These are phyloP conservation scores for Lizonia empirigonia DNA, from an alignment of 2,329 filamentous ascomycete genomes.

Conservation along the genomic window DNA sequence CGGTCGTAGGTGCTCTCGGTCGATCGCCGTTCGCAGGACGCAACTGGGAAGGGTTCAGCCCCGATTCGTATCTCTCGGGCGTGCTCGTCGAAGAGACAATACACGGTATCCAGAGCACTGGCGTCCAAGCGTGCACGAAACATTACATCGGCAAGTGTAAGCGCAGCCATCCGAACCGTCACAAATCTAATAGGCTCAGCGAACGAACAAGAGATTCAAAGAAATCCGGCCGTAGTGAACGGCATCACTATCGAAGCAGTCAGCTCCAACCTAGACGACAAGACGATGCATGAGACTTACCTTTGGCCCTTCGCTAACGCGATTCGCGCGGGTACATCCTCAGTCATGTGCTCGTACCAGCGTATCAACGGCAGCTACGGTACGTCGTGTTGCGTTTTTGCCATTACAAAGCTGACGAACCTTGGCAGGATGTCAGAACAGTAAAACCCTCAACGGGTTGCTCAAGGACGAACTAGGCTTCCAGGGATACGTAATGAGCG, in stretches of 20 bases:
- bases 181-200: conserved; percentile 59
- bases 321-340: conserved; percentile 61
- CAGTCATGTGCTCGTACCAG: conserved; percentile 64
- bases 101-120: conserved; percentile 7
- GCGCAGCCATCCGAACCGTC: not conserved
- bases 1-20: conserved; percentile 53
- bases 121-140: conserved; percentile 53
- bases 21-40: conserved; percentile 50
- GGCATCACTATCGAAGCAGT: conserved; percentile 48
- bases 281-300: conserved; percentile 69
- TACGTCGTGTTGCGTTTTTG: not conserved
- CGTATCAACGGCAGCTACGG: conserved; percentile 35
- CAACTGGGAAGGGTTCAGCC: conserved; percentile 58
- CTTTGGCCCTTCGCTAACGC: conserved; percentile 70
- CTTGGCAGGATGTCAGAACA: conserved; percentile 37
- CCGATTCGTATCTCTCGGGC: conserved; percentile 57
- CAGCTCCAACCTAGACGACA: conserved; percentile 61
- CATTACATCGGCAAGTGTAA: conserved; percentile 41
- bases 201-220: conserved; percentile 70
- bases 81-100: conserved; percentile 48
- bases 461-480: conserved; percentile 60
- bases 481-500: conserved; percentile 54
- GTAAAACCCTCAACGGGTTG: conserved; percentile 54
- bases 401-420: not conserved
- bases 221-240: conserved; percentile 57